Percentiles rank a stretch among this genome's conserved stretches.
These are phyloP conservation scores for Jacaranda copaia DNA, from an alignment of 257 asterid genomes.

Conservation along the genomic window DNA sequence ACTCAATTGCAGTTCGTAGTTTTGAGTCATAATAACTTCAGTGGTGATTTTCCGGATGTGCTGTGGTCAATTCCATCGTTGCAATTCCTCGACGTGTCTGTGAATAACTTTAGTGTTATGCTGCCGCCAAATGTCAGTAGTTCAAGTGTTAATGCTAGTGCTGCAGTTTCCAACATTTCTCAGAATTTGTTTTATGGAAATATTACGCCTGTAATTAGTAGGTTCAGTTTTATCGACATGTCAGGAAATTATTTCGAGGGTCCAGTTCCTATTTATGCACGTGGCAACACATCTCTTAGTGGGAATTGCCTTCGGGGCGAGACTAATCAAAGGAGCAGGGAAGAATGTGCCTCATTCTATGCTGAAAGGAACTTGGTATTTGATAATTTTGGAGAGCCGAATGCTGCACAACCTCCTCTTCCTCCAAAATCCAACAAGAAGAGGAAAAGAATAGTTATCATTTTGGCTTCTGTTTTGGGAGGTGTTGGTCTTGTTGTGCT, in stretches of 20 bases:
- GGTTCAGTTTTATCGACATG: slow-evolving; percentile 65
- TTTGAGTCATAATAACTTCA: slow-evolving; percentile 62
- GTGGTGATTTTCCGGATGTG: slow-evolving; percentile 57
- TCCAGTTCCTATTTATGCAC: slow-evolving; percentile 62
- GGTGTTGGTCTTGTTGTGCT: slow-evolving; percentile 66
- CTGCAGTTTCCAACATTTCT: slow-evolving; percentile 63
- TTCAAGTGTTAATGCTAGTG: slow-evolving; percentile 45
- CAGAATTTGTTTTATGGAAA: slow-evolving; percentile 73
- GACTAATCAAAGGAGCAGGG: slow-evolving; percentile 59
- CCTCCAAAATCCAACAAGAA: slow-evolving; percentile 52
- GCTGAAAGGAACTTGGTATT: slow-evolving; percentile 67
- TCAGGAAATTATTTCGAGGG: slow-evolving; percentile 89
- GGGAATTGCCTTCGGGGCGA: slow-evolving; percentile 71
- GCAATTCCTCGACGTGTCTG: slow-evolving; percentile 71
- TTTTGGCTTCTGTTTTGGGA: slow-evolving; percentile 79
- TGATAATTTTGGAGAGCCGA: slow-evolving; percentile 82
- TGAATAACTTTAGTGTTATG: slow-evolving; percentile 75
- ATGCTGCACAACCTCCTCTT: slow-evolving; percentile 49
- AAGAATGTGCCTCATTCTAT: slow-evolving; percentile 76
- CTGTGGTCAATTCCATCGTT: slow-evolving; percentile 78
- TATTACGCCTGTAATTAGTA: slow-evolving; percentile 56
- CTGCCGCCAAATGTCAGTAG: slow-evolving; percentile 52
- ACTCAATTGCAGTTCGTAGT: slow-evolving; percentile 57
- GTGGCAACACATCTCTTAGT: slow-evolving; percentile 43
- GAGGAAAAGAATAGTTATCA: slow-evolving; percentile 50